phyloP scores from a whole-genome alignment of 2,329 filamentous ascomycete species.

The Coleophoma eucalyptorum region DNA sequence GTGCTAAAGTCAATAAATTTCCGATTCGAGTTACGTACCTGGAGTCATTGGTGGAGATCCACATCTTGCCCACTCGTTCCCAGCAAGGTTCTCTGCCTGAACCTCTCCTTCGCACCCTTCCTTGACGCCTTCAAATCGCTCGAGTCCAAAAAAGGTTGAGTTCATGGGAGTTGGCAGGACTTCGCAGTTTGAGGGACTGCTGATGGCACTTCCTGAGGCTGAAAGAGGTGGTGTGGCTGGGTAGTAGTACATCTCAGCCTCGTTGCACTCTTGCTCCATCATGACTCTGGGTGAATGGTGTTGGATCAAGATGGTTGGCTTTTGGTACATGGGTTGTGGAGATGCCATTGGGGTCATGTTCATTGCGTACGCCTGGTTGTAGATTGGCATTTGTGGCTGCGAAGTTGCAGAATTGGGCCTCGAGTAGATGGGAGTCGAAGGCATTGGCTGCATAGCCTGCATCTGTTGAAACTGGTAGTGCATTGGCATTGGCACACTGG shows the following conservation, averaged over 20 bases:
- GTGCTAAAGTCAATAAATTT: neutral
- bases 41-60: constrained; percentile 86
- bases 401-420: constrained; percentile 63
- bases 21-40: constrained; percentile 58
- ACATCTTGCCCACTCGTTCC: constrained; percentile 71
- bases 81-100: constrained; percentile 67
- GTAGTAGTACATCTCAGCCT: constrained; percentile 62
- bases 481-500: constrained; percentile 45
- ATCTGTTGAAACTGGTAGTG: constrained; percentile 33
- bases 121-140: constrained; percentile 65
- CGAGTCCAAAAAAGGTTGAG: constrained; percentile 70
- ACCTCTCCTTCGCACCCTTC: constrained; percentile 67
- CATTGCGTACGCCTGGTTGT: constrained; percentile 21
- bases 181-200: constrained; percentile 78
- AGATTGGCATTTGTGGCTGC: constrained; percentile 40
- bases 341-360: constrained; percentile 71
- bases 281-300: constrained; percentile 54
- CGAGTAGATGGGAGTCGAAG: constrained; percentile 61
- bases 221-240: constrained; percentile 87
- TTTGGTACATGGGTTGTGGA: constrained; percentile 68
- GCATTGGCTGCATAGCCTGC: constrained; percentile 50
- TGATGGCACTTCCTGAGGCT: constrained; percentile 76
- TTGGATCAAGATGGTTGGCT: constrained; percentile 67
- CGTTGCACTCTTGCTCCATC: constrained; percentile 71
- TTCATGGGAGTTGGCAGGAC: constrained; percentile 80